phyloP scores from a whole-genome alignment of 257 asterid genomes.

The Ajuga chamaepitys region DNA sequence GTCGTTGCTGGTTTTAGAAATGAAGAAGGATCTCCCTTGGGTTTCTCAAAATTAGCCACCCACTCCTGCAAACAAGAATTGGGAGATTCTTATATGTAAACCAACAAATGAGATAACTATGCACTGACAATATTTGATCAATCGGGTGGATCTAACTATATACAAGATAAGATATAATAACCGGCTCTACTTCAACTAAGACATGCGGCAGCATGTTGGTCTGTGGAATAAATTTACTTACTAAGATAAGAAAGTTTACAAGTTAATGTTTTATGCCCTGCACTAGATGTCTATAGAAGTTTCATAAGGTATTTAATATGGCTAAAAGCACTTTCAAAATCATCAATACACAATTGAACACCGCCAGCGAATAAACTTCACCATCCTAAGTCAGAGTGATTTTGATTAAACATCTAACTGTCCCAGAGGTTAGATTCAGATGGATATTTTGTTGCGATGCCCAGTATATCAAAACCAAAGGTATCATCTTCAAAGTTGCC shows the following conservation, averaged over 20 bases:
- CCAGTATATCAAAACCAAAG: no score
- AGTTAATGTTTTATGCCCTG: background rate
- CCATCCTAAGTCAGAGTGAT: no score
- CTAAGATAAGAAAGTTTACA: background rate
- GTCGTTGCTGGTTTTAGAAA: constrained; percentile 88
- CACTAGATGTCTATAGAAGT: background rate
- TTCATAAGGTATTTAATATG: background rate
- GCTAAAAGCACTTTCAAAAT: background rate
- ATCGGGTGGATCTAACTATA: no score
- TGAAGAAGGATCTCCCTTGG: constrained; percentile 93
- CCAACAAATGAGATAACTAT: background rate
- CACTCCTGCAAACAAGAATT: constrained; percentile 53
- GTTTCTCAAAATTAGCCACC: constrained; percentile 95
- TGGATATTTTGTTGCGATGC: no score
- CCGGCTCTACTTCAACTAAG: no score
- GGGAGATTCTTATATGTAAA: background rate
- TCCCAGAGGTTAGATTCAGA: no score
- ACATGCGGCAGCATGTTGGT: no score
- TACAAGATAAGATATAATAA: no score
- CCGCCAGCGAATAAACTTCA: no score
- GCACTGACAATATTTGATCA: no score
- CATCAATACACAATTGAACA: background rate
- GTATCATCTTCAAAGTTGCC: no score
- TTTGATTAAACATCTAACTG: no score
- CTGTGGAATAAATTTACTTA: background rate